These are phyloP conservation scores for Carex arenaria DNA, from an alignment of 202 grass and related monocot genomes.

Conservation along the genomic window DNA sequence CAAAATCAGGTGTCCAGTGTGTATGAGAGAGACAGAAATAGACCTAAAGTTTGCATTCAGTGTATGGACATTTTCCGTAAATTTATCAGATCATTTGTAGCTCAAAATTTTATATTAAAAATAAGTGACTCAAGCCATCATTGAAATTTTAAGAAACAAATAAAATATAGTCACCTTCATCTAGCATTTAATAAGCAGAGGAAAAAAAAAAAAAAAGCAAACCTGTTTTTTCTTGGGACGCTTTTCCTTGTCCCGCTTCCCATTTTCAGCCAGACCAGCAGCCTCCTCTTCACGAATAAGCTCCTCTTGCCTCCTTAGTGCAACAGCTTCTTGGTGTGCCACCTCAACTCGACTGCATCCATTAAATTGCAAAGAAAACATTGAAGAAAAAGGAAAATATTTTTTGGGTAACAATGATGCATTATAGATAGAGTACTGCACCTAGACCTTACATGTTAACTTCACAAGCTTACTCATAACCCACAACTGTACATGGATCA, in stretches of 20 bases:
- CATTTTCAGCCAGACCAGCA: slow-evolving; percentile 77
- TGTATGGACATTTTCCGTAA: background rate
- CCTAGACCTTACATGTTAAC: background rate
- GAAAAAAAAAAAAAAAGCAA: background rate
- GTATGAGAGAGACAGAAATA: background rate
- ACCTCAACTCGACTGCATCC: slow-evolving; percentile 86
- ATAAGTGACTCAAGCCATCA: background rate
- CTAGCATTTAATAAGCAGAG: background rate
- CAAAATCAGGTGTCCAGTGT: background rate
- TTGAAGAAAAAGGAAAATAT: slow-evolving; percentile 4
- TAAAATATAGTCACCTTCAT: background rate
- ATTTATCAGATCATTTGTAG: slow-evolving; percentile 1
- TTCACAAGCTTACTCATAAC: background rate
- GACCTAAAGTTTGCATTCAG: background rate
- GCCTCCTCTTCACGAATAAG: slow-evolving; percentile 99
- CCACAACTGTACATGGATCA: background rate
- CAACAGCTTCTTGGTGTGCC: slow-evolving; percentile 90
- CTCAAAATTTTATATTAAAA: background rate
- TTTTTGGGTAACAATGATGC: slow-evolving; percentile 1
- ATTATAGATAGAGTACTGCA: background rate
- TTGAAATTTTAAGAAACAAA: background rate
- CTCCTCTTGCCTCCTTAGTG: slow-evolving; percentile 95
- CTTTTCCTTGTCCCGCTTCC: slow-evolving; percentile 87
- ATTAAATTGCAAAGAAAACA: slow-evolving; percentile 28
- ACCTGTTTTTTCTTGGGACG: slow-evolving; percentile 98